Evolutionary conservation across 164 flowering plant species (phyloP), one percentile per base, ranked within the genome.

Genomic region (Sextonia rubra): DNA sequence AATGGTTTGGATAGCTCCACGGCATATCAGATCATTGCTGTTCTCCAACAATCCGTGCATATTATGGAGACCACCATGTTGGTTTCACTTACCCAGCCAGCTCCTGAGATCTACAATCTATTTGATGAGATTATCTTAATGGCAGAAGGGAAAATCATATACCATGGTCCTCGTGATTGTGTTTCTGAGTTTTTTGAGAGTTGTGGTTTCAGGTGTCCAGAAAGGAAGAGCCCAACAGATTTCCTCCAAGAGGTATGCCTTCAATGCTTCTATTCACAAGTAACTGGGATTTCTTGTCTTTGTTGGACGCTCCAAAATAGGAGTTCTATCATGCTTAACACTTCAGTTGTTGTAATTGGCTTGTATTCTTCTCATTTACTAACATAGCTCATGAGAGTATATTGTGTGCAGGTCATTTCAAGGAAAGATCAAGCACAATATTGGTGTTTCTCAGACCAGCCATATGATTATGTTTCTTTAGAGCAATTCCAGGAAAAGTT

Each of bases 1-100:
- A 86, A 69, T 48, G 87, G 89, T 12, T 71, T 86, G 66, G 87
- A 86, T 76, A 86, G 83, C 72, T 83, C 86, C 58, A 84, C 89
- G 3, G 77, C 87, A 22, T 84, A 78, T 75, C 87, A 81, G 74
- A 86, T 86, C 32, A 80, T 84, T 12, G 70, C 73, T 15, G 79
- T 77, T 74, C 75, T 86, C 7, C 85, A 81, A 63, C 82, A 84
- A 47, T 22, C 80, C 56, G 74, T 76, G 0, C 84, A 82, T 64
- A 72, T 81, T 23, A 76, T 77, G 60, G 82, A 82, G 2, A 73
- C 76, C 47, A 84, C 86, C 15, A 47, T 80, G 22, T 64, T 86
- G 79, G 44, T 64, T 29, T 64, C 67, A 64, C 67, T 64, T 64
- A 44, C 27, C 27, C 67, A 64, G 44, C 67, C 67, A 64, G 47